A percentile compares a stretch with the other conserved stretches of the same genome.
Evolutionary conservation across 441 rosid genomes (phyloP).

Genomic region (Erodium trifolium): DNA sequence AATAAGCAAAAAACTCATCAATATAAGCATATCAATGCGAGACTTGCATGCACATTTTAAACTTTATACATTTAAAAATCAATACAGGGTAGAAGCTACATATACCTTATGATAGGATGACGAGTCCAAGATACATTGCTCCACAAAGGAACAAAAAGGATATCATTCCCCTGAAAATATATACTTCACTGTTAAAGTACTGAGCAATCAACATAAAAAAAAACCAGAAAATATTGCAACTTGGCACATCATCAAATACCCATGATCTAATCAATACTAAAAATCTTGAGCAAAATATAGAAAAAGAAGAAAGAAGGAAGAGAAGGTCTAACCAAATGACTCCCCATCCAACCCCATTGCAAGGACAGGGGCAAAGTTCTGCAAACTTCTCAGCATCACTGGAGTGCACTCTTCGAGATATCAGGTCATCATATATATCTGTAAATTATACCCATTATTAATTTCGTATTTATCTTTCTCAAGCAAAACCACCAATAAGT

Average conservation of each 20-base stretch:
- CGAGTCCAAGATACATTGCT: slow-evolving; percentile 72
- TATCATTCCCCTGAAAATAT: slow-evolving; percentile 73
- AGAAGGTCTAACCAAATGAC: slow-evolving; percentile 49
- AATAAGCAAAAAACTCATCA: not conserved
- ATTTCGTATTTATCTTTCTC: not conserved
- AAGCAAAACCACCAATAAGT: slow-evolving; percentile 6
- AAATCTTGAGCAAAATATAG: not conserved
- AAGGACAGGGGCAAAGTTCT: slow-evolving; percentile 81
- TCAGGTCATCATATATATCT: slow-evolving; percentile 85
- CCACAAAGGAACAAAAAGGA: slow-evolving; percentile 61
- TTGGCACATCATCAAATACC: not conserved
- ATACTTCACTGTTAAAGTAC: not conserved
- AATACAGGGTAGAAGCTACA: slow-evolving; percentile 12
- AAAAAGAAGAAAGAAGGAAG: not conserved
- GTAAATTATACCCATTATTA: slow-evolving; percentile 15
- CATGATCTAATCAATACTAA: not conserved
- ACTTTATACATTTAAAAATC: not conserved
- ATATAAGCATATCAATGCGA: slow-evolving; percentile 1
- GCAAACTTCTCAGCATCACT: slow-evolving; percentile 97
- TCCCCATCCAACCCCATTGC: slow-evolving; percentile 90
- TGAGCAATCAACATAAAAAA: slow-evolving; percentile 1
- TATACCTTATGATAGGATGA: slow-evolving; percentile 60
- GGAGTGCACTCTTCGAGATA: slow-evolving; percentile 74
- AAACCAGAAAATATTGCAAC: not conserved
- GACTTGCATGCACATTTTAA: not conserved